These are phyloP conservation scores for Nicotiana paniculata DNA, from an alignment of 257 asterid genomes.

Conservation along the genomic window DNA sequence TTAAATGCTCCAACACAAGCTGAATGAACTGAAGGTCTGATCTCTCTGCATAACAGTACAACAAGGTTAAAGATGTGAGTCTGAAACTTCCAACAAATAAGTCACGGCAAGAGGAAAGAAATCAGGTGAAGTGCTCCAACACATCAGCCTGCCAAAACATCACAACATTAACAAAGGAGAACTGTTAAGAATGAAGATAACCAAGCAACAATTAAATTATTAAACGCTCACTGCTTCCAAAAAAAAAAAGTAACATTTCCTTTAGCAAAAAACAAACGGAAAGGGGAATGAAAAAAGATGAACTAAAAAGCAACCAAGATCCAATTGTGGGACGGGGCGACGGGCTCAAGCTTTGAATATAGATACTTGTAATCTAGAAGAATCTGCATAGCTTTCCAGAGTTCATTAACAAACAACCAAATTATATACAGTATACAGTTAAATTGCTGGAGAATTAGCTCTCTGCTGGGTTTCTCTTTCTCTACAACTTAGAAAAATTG, in stretches of 20 bases:
- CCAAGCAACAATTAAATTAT: neutral
- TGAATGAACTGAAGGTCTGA: conserved; percentile 29
- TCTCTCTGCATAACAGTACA: conserved; percentile 95
- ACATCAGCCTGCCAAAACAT: conserved; percentile 76
- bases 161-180: conserved; percentile 27
- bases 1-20: conserved; percentile 31
- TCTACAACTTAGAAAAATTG: neutral
- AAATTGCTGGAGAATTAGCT: neutral
- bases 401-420: conserved; percentile 3
- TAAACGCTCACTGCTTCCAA: conserved; percentile 13
- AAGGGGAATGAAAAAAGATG: neutral
- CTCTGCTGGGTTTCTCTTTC: neutral
- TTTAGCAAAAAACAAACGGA: neutral
- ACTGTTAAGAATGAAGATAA: conserved; percentile 2
- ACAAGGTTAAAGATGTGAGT: conserved; percentile 92
- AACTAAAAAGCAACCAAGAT: neutral
- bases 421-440: neutral
- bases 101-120: conserved; percentile 80
- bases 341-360: conserved; percentile 23
- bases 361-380: conserved; percentile 25
- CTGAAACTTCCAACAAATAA: conserved; percentile 94
- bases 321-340: conserved; percentile 6
- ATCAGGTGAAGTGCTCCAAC: conserved; percentile 93
- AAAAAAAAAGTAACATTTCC: neutral
- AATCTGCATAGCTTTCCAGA: conserved; percentile 13